These are phyloP conservation scores for Blastocystis sp. DNA, from an alignment of 352 stramenopile species.

Conservation along the genomic window DNA sequence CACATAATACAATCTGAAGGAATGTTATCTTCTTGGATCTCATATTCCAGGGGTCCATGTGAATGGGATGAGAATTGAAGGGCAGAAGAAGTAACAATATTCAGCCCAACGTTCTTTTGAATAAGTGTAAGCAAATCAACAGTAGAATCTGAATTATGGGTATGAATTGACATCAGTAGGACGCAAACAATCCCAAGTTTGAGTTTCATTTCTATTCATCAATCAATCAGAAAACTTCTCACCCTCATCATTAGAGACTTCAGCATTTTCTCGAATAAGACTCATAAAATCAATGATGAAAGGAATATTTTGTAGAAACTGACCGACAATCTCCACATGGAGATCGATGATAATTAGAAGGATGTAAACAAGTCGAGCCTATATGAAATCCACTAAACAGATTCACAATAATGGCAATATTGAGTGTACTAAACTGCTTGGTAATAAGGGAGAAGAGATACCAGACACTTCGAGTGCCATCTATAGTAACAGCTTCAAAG, in stretches of 20 bases:
- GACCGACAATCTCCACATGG: background rate
- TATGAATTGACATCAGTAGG: background rate
- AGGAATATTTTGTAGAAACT: slow-evolving; percentile 22
- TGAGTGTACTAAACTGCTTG: background rate
- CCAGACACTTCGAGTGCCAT: background rate
- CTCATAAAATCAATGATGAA: slow-evolving; percentile 10
- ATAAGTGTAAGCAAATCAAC: slow-evolving; percentile 36
- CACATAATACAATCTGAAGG: background rate
- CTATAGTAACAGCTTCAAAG: slow-evolving; percentile 14
- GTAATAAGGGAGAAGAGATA: background rate
- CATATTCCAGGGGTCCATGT: background rate
- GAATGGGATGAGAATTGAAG: slow-evolving; percentile 20
- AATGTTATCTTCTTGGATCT: background rate
- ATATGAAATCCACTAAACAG: background rate
- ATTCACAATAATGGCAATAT: background rate
- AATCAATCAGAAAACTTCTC: background rate
- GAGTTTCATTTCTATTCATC: background rate
- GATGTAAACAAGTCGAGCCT: slow-evolving; percentile 24
- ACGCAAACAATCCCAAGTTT: slow-evolving; percentile 1
- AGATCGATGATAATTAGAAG: slow-evolving; percentile 34
- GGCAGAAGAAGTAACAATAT: background rate
- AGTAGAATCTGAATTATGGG: background rate
- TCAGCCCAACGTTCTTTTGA: slow-evolving; percentile 7
- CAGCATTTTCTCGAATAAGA: background rate
- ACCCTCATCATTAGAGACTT: background rate